These are phyloP conservation scores for Clavaria fumosa DNA, from an alignment of 768 basidiomycete genomes.

Conservation along the genomic window DNA sequence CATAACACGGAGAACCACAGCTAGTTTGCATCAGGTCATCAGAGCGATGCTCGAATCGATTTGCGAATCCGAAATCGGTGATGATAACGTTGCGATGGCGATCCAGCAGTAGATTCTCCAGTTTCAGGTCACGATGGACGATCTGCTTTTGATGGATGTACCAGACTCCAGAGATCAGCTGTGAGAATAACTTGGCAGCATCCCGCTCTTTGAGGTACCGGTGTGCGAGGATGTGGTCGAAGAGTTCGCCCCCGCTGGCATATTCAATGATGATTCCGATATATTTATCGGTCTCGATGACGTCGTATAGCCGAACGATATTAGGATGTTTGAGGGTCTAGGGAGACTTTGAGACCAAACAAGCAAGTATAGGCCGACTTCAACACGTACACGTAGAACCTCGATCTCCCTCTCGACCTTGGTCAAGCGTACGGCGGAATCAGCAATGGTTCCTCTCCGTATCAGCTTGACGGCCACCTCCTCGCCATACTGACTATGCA, in stretches of 20 bases:
- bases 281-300: constrained; percentile 98
- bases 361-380: constrained; percentile 3
- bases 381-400: constrained; percentile 73
- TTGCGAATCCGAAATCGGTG: constrained; percentile 98
- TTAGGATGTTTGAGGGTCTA: constrained; percentile 94
- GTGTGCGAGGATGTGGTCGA: constrained; percentile 97
- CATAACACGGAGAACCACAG: constrained; percentile 95
- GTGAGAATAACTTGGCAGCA: constrained; percentile 90
- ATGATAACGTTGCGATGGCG: constrained; percentile 97
- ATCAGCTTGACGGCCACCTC: constrained; percentile 99
- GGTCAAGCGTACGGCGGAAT: constrained; percentile 70
- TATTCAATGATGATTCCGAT: constrained; percentile 99
- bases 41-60: constrained; percentile 81
- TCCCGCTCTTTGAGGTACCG: constrained; percentile 90
- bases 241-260: constrained; percentile 94
- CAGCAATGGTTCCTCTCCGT: constrained; percentile 81
- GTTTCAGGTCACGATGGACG: constrained; percentile 96
- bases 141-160: constrained; percentile 99
- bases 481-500: constrained; percentile 87
- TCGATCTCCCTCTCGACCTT: constrained; percentile 98
- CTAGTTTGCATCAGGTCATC: constrained; percentile 98
- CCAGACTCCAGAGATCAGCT: constrained; percentile 96
- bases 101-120: constrained; percentile 95
- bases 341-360: too few relatives aligned
- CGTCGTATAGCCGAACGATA: constrained; percentile 95